Conservation (phyloP, 805 yeast species). For the Zygoascus biomembranicola region DNA sequence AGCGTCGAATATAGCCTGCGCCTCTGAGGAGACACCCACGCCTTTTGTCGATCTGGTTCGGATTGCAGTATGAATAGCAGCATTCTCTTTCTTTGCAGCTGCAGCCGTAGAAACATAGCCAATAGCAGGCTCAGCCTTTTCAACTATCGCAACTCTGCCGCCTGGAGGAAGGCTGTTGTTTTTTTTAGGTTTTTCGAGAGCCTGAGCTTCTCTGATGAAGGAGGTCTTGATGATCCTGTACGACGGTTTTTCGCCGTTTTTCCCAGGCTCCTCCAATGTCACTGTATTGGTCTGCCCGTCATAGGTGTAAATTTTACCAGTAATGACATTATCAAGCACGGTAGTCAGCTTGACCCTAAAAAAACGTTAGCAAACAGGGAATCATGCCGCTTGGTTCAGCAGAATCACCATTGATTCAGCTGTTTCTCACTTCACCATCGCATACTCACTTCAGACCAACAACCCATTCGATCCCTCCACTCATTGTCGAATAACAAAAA, state of each 20-base stretch:
- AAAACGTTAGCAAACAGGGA: too few species aligned
- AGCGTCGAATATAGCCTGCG: slow-evolving; percentile 38
- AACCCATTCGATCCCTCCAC: slow-evolving; percentile 4
- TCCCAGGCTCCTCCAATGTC: slow-evolving; percentile 13
- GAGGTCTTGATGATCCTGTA: slow-evolving; percentile 49
- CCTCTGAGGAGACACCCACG: slow-evolving; percentile 34
- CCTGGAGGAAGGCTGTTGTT: slow-evolving; percentile 10
- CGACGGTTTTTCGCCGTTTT: neutral
- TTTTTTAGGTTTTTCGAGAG: slow-evolving; percentile 33
- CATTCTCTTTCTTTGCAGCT: slow-evolving; percentile 22
- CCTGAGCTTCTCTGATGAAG: slow-evolving; percentile 47
- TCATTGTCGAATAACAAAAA: neutral
- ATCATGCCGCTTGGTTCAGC: too few species aligned
- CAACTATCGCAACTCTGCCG: slow-evolving; percentile 16
- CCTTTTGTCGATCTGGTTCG: slow-evolving; percentile 23
- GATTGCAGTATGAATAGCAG: slow-evolving; percentile 22
- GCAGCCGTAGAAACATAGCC: slow-evolving; percentile 27
- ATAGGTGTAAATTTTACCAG: slow-evolving; percentile 60
- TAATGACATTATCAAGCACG: slow-evolving; percentile 44
- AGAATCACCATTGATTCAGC: too few species aligned
- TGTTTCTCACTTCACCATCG: too few species aligned
- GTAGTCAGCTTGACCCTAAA: slow-evolving; percentile 49
- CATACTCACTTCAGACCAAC: neutral
- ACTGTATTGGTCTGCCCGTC: slow-evolving; percentile 41
- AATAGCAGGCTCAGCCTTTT: slow-evolving; percentile 29